These are phyloP conservation scores for Torulaspora gathmanii DNA, from an alignment of 805 yeast species.

Conservation along the genomic window DNA sequence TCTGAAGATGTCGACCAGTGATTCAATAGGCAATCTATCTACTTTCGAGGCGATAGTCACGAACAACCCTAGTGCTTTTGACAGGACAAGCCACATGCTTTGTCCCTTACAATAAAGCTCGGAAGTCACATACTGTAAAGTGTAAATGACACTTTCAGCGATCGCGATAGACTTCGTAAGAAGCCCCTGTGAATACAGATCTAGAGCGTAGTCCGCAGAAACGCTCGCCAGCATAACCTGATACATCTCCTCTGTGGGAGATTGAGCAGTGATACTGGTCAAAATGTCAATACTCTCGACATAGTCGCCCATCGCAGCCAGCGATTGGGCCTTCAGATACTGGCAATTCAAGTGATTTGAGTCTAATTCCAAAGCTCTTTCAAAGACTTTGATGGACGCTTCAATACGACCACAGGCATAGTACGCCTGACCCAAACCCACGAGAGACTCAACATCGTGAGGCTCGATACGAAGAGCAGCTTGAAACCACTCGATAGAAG, in stretches of 20 bases:
- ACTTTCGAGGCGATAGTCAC: constrained; percentile 52
- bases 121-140: constrained; percentile 18
- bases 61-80: constrained; percentile 53
- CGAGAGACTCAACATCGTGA: constrained; percentile 76
- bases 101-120: constrained; percentile 37
- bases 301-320: constrained; percentile 60
- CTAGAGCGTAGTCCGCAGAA: constrained; percentile 49
- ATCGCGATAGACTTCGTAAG: constrained; percentile 57
- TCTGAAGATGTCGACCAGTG: constrained; percentile 32
- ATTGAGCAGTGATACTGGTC: constrained; percentile 37
- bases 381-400: constrained; percentile 80
- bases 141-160: constrained; percentile 44
- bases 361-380: constrained; percentile 53
- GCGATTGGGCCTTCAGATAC: constrained; percentile 64
- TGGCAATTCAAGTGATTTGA: constrained; percentile 55
- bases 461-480: constrained; percentile 68
- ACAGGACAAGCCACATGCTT: constrained; percentile 61
- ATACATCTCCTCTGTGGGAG: constrained; percentile 49
- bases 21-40: constrained; percentile 46
- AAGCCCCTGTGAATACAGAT: constrained; percentile 54
- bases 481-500: constrained; percentile 87
- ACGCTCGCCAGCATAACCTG: constrained; percentile 54
- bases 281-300: constrained; percentile 53
- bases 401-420: constrained; percentile 76
- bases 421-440: constrained; percentile 96